phyloP scores from a whole-genome alignment of 805 yeast genomes.

The Candida michaelii region DNA sequence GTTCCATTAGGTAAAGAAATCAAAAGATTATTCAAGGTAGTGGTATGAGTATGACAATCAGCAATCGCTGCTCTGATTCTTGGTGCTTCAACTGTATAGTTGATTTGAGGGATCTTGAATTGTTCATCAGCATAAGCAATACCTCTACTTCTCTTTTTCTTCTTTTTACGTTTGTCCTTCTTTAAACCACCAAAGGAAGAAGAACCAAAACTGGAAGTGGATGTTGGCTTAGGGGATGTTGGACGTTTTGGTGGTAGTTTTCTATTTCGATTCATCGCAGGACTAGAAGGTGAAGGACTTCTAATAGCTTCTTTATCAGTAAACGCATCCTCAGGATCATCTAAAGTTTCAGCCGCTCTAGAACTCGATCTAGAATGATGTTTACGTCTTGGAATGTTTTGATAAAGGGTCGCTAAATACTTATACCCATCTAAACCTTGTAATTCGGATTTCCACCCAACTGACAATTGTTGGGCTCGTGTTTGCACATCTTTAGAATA shows the following conservation, averaged over 20 bases:
- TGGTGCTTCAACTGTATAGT: constrained; percentile 70
- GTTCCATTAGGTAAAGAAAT: constrained; percentile 43
- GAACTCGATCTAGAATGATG: constrained; percentile 6
- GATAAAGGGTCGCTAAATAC: constrained; percentile 48
- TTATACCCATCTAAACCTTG: constrained; percentile 48
- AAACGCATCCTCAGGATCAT: constrained; percentile 11
- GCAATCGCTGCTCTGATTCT: constrained; percentile 67
- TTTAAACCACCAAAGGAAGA: constrained; percentile 2
- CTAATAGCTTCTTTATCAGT: constrained; percentile 9
- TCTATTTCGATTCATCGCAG: constrained; percentile 10
- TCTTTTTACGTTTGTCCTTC: constrained; percentile 15
- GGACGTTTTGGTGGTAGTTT: constrained; percentile 28
- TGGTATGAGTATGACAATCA: constrained; percentile 71
- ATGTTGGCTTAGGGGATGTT: constrained; percentile 21
- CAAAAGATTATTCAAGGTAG: constrained; percentile 58
- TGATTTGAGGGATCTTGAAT: constrained; percentile 65
- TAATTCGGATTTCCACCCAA: constrained; percentile 68
- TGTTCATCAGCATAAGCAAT: constrained; percentile 44
- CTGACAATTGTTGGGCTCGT: constrained; percentile 50
- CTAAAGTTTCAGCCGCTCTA: neutral
- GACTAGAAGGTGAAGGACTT: constrained; percentile 16
- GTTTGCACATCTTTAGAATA: constrained; percentile 44
- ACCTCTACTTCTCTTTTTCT: constrained; percentile 18
- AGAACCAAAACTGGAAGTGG: constrained; percentile 11
- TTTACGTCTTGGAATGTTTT: constrained; percentile 38